phyloP scores from a whole-genome alignment of 2,329 filamentous ascomycete species.

The Talaromyces sp. region DNA sequence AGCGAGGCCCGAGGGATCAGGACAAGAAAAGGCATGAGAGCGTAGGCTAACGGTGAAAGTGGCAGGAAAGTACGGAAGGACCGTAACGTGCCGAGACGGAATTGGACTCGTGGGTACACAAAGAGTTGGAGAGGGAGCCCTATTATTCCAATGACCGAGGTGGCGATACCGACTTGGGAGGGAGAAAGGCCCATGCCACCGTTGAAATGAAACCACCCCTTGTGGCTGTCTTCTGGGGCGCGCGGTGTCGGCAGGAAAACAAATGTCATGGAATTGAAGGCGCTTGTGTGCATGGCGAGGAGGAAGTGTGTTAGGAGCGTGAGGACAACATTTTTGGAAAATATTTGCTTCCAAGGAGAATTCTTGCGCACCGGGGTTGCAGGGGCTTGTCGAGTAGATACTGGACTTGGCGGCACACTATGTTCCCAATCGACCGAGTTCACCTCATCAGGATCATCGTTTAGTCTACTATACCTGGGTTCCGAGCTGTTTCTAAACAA shows the following conservation, averaged over 20 bases:
- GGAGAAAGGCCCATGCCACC: constrained; percentile 73
- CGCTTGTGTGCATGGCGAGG: constrained; percentile 68
- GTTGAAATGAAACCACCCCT: constrained; percentile 54
- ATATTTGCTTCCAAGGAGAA: constrained; percentile 47
- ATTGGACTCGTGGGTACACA: constrained; percentile 65
- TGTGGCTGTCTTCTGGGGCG: constrained; percentile 39
- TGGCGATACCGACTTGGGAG: constrained; percentile 68
- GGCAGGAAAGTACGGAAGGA: constrained; percentile 66
- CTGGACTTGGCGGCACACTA: constrained; percentile 21
- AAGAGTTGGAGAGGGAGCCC: constrained; percentile 70
- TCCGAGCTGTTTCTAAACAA: constrained; percentile 17
- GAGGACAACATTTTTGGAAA: constrained; percentile 51
- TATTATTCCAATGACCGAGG: constrained; percentile 69
- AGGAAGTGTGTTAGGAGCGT: constrained; percentile 62
- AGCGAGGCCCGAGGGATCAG: constrained; percentile 54
- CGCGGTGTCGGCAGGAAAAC: constrained; percentile 72
- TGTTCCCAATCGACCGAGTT: constrained; percentile 31
- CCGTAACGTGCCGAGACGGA: constrained; percentile 61
- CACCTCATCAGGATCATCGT: constrained; percentile 21
- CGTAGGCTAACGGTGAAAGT: constrained; percentile 67
- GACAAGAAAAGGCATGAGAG: constrained; percentile 65
- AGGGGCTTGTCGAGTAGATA: constrained; percentile 18
- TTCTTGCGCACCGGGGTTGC: constrained; percentile 35
- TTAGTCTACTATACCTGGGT: constrained; percentile 32
- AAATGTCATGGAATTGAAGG: constrained; percentile 72